These are phyloP conservation scores for Phaeotremella skinneri DNA, from an alignment of 768 basidiomycete species.

Conservation along the genomic window DNA sequence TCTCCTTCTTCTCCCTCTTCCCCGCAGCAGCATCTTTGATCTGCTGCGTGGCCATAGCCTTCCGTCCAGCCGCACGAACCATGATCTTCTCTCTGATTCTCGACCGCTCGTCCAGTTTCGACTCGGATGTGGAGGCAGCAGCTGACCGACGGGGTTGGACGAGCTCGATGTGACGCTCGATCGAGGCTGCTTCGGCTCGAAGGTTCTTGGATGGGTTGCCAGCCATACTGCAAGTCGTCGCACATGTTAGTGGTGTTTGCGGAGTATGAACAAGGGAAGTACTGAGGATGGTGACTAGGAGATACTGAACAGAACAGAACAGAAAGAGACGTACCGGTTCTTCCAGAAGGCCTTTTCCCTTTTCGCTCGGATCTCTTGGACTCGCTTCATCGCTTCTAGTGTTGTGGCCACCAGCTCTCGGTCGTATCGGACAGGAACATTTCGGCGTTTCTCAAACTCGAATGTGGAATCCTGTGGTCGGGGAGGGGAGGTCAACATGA, in stretches of 20 bases:
- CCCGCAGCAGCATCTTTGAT: slow-evolving; percentile 26
- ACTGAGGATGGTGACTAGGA: not conserved
- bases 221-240: slow-evolving; percentile 65
- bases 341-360: slow-evolving; percentile 96
- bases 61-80: slow-evolving; percentile 48
- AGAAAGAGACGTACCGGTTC: slow-evolving; percentile 57
- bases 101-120: slow-evolving; percentile 55
- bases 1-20: slow-evolving; percentile 53
- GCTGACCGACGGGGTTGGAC: slow-evolving; percentile 44
- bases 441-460: slow-evolving; percentile 98
- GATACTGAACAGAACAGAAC: not conserved
- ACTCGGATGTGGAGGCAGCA: slow-evolving; percentile 52
- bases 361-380: slow-evolving; percentile 84
- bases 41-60: slow-evolving; percentile 45
- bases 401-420: slow-evolving; percentile 89
- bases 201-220: slow-evolving; percentile 66
- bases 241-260: slow-evolving; percentile 1
- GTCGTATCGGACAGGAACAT: slow-evolving; percentile 94
- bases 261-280: slow-evolving; percentile 3
- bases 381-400: slow-evolving; percentile 91
- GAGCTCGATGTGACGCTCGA: slow-evolving; percentile 57
- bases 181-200: slow-evolving; percentile 61
- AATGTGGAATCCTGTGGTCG: slow-evolving; percentile 83
- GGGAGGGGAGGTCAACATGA: slow-evolving; percentile 3
- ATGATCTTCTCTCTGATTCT: slow-evolving; percentile 75